Evolutionary conservation across 2,329 filamentous ascomycete genomes (phyloP).

Genomic region (Botryotinia globosa): DNA sequence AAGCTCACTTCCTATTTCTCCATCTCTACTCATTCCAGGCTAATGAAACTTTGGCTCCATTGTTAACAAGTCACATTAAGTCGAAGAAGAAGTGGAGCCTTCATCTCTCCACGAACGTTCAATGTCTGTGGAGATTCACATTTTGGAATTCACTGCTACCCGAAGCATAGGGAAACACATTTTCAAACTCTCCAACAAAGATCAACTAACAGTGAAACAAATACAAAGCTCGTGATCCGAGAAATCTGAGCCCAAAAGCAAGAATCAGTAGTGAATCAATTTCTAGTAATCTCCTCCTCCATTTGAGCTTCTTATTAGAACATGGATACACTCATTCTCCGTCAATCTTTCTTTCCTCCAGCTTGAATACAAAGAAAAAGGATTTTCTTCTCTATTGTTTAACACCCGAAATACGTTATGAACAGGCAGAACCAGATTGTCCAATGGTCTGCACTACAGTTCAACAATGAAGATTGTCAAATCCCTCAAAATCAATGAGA

Average conservation of each 20-base stretch:
- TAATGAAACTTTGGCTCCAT: neutral
- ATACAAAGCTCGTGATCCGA: neutral
- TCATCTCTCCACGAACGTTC: neutral
- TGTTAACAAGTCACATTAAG: neutral
- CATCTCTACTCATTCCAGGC: neutral
- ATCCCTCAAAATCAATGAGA: no score
- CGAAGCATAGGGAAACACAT: neutral
- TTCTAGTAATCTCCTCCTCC: neutral
- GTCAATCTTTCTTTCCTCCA: neutral
- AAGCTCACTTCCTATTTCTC: neutral
- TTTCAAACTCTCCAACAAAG: neutral
- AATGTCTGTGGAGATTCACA: neutral
- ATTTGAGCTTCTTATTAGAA: neutral
- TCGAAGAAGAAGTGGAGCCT: no score
- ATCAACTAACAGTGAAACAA: neutral
- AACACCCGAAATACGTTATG: accelerated
- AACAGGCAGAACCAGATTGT: neutral
- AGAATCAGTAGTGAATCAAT: neutral
- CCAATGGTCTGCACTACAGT: no score
- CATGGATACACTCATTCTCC: neutral
- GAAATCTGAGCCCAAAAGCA: neutral
- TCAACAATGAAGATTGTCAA: no score
- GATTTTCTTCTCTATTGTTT: neutral
- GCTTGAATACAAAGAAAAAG: neutral
- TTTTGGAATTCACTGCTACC: neutral